phyloP scores from a whole-genome alignment of 1,284 basidiomycete genomes.

The Ustanciosporium gigantosporum region DNA sequence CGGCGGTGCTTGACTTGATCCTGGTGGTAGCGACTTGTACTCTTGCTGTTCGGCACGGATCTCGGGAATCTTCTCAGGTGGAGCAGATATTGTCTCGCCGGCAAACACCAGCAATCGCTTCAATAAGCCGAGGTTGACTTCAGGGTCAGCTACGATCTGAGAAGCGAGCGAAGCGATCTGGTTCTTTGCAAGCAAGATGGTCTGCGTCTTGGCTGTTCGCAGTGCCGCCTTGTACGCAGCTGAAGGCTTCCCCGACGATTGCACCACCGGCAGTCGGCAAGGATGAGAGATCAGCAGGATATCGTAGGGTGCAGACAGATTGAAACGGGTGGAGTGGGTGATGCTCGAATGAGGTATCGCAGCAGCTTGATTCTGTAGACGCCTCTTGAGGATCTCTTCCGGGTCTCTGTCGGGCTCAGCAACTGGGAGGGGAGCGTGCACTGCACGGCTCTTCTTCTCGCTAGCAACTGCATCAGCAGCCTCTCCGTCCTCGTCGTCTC shows the following conservation, averaged over 20 bases:
- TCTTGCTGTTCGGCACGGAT: constrained; percentile 19
- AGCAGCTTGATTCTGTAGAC: constrained; percentile 1
- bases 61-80: constrained; percentile 32
- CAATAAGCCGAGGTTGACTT: constrained; percentile 53
- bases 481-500: not conserved
- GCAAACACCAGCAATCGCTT: constrained; percentile 48
- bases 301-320: constrained; percentile 48
- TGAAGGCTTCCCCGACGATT: not conserved
- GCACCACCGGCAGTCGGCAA: constrained; percentile 10
- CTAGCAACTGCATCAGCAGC: no score
- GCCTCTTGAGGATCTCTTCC: not conserved
- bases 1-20: not conserved
- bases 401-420: constrained; percentile 2
- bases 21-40: constrained; percentile 63
- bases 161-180: constrained; percentile 58
- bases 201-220: constrained; percentile 4
- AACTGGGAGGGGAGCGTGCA: constrained; percentile 22
- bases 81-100: constrained; percentile 12
- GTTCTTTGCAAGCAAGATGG: constrained; percentile 47
- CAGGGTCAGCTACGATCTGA: constrained; percentile 54
- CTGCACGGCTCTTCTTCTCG: constrained; percentile 29
- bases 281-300: constrained; percentile 29
- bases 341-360: constrained; percentile 20
- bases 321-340: constrained; percentile 46
- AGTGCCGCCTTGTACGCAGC: constrained; percentile 7